These are phyloP conservation scores for Rhynchosporium secalis DNA, from an alignment of 2,329 filamentous ascomycete species.

Conservation along the genomic window DNA sequence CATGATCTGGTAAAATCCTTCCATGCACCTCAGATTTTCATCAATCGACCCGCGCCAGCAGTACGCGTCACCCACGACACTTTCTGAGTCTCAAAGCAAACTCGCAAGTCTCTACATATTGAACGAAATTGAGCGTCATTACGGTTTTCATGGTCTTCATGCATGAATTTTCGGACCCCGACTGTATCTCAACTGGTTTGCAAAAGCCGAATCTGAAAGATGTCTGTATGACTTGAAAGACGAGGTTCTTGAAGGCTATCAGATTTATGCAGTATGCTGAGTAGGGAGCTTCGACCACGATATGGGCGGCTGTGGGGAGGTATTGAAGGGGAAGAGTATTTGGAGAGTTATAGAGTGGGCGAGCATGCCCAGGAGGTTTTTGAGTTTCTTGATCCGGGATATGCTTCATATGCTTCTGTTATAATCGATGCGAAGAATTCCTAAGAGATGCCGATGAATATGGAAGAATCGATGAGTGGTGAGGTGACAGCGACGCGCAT, in stretches of 20 bases:
- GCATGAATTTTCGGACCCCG: slow-evolving; percentile 47
- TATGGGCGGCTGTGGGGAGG: slow-evolving; percentile 41
- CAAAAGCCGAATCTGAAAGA: slow-evolving; percentile 22
- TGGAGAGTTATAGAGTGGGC: slow-evolving; percentile 40
- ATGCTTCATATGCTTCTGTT: slow-evolving; percentile 13
- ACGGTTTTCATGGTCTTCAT: slow-evolving; percentile 43
- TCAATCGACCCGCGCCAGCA: not conserved
- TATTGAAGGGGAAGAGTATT: slow-evolving; percentile 29
- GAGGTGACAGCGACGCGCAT: not conserved
- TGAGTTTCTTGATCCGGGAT: slow-evolving; percentile 7
- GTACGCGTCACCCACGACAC: not conserved
- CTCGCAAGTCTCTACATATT: slow-evolving; percentile 48
- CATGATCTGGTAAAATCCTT: not conserved
- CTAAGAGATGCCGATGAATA: slow-evolving; percentile 4
- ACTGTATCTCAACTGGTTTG: slow-evolving; percentile 33
- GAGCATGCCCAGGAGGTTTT: not conserved
- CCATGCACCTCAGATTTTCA: not conserved
- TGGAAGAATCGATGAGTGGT: not conserved
- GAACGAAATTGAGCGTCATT: slow-evolving; percentile 47
- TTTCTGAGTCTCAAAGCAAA: slow-evolving; percentile 46
- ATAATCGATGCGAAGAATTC: not conserved
- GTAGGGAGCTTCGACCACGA: slow-evolving; percentile 44
- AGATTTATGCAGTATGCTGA: slow-evolving; percentile 35
- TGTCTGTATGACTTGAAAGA: not conserved
- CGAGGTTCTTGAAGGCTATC: slow-evolving; percentile 42